Percentiles rank a stretch among this genome's conserved stretches.
phyloP scores from a whole-genome alignment of 495 filamentous ascomycete genomes.

The Hypoxylon perforatum region DNA sequence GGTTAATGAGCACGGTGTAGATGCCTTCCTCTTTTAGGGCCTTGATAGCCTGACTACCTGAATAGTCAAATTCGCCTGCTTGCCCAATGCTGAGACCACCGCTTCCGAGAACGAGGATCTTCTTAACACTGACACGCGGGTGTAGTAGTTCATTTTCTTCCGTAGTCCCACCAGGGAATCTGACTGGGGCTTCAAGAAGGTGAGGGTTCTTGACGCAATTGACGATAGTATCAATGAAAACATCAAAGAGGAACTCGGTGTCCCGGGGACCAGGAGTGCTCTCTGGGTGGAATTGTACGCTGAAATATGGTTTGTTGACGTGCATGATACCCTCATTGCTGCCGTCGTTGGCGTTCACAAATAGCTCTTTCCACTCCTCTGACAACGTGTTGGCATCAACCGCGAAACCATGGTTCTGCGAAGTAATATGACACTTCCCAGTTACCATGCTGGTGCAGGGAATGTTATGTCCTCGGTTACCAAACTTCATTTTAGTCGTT shows the following conservation, averaged over 20 bases:
- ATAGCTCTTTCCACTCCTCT: conserved; percentile 86
- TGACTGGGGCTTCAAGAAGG: conserved; percentile 74
- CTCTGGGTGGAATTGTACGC: conserved; percentile 98
- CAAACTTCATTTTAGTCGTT: conserved; percentile 97
- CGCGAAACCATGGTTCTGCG: conserved; percentile 96
- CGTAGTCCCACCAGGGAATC: conserved; percentile 84
- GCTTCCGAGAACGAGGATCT: conserved; percentile 91
- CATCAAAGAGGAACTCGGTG: conserved; percentile 95
- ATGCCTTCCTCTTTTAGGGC: conserved; percentile 96
- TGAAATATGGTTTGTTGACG: conserved; percentile 86
- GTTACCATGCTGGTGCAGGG: conserved; percentile 94
- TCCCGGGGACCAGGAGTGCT: conserved; percentile 96
- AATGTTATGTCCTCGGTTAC: conserved; percentile 98
- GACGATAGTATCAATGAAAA: conserved; percentile 88
- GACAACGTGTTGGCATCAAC: conserved; percentile 84
- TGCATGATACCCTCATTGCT: conserved; percentile 98
- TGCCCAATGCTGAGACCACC: conserved; percentile 96
- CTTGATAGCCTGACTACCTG: conserved; percentile 94
- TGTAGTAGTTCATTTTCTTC: conserved; percentile 79
- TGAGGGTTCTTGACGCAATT: conserved; percentile 68
- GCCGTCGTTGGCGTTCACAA: conserved; percentile 97
- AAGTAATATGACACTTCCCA: conserved; percentile 97
- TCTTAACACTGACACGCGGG: conserved; percentile 87
- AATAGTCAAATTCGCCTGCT: conserved; percentile 98
- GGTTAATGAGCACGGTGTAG: conserved; percentile 94